Conservation (phyloP, 768 basidiomycete genomes). For the Cystoderma amianthinum region DNA sequence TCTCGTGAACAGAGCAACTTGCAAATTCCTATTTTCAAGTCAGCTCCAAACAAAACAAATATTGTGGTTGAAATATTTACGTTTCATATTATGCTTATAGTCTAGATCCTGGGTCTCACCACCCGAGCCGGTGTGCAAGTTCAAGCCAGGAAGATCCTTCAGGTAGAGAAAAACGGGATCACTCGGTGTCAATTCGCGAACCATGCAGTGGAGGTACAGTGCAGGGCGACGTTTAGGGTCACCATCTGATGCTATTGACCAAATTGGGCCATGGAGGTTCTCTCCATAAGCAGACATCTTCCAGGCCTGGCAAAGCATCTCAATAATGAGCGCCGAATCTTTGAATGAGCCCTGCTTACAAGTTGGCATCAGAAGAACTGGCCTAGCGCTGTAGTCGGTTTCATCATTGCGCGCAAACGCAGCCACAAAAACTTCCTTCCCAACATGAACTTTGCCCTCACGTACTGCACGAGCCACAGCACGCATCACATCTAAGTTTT, state of each 20-base stretch:
- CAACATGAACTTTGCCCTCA: conserved; percentile 15
- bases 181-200: conserved; percentile 5
- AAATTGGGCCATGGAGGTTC: conserved; percentile 9
- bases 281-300: conserved; percentile 15
- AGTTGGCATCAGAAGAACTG: conserved; percentile 11
- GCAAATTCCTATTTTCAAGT: conserved; percentile 14
- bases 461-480: conserved; percentile 9
- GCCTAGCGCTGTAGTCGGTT: conserved; percentile 11
- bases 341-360: conserved; percentile 11
- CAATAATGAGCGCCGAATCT: conserved; percentile 8
- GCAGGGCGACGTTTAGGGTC: conserved; percentile 12
- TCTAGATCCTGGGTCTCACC: conserved; percentile 13
- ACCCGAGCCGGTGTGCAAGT: conserved; percentile 8
- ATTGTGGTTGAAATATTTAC: conserved; percentile 5
- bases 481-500: conserved; percentile 7
- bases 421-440: conserved; percentile 18
- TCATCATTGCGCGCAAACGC: conserved; percentile 12
- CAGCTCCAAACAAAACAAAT: conserved; percentile 5
- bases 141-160: conserved; percentile 8
- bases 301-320: conserved; percentile 14
- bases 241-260: conserved; percentile 13
- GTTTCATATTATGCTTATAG: conserved; percentile 13
- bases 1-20: conserved; percentile 13
- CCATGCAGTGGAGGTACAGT: conserved; percentile 14
- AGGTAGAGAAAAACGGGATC: conserved; percentile 10